phyloP scores from a whole-genome alignment of 495 filamentous ascomycete genomes.

The Talaromyces wortmannii region DNA sequence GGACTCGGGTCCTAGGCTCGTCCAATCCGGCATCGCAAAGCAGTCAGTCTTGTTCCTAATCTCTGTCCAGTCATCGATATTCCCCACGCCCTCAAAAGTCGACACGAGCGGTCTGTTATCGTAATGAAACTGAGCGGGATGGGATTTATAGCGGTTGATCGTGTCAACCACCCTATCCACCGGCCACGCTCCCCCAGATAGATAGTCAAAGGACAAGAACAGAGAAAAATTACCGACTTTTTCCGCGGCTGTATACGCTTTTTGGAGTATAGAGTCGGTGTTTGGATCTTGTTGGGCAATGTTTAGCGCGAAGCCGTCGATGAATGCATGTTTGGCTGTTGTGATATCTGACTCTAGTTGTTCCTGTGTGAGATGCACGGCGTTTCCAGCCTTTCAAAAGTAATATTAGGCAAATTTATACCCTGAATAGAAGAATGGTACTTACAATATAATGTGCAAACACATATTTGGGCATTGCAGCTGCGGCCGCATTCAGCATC shows the following conservation, averaged over 20 bases:
- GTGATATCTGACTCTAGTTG: conserved; percentile 57
- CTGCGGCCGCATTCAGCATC: background rate
- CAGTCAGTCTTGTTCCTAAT: conserved; percentile 44
- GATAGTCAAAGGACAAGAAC: conserved; percentile 66
- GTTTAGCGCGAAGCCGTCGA: conserved; percentile 71
- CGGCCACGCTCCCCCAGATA: conserved; percentile 48
- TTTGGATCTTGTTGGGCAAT: conserved; percentile 48
- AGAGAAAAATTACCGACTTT: conserved; percentile 47
- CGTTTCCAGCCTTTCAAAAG: conserved; percentile 20
- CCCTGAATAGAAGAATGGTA: background rate
- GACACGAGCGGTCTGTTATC: conserved; percentile 56
- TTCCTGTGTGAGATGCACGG: conserved; percentile 20
- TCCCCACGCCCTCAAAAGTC: conserved; percentile 61
- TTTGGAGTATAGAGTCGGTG: conserved; percentile 38
- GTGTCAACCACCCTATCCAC: conserved; percentile 44
- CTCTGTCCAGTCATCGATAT: conserved; percentile 47
- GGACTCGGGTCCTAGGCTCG: conserved; percentile 47
- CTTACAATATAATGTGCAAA: conserved; percentile 33
- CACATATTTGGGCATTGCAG: conserved; percentile 13
- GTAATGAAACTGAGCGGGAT: conserved; percentile 46
- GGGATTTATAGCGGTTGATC: conserved; percentile 50
- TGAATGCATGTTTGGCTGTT: conserved; percentile 51
- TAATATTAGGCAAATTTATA: background rate
- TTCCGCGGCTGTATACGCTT: conserved; percentile 51
- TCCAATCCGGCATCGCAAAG: conserved; percentile 60